A percentile compares a stretch with the other conserved stretches of the same genome.
phyloP scores from a whole-genome alignment of 1,284 basidiomycete genomes.

The Apiotrichum domesticum region DNA sequence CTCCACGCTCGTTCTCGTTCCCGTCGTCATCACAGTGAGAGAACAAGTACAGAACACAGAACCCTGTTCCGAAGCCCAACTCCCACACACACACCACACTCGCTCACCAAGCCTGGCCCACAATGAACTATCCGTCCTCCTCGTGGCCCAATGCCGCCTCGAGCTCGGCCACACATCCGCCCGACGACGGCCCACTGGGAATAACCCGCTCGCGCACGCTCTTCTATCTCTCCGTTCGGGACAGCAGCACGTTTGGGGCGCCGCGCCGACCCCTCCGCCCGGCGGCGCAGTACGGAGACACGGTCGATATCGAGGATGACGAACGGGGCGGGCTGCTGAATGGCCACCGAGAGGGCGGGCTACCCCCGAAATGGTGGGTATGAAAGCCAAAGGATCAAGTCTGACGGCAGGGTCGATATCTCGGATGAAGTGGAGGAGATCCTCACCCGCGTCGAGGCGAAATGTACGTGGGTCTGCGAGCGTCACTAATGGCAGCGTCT shows the following conservation, averaged over 20 bases:
- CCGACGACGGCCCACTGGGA: background rate
- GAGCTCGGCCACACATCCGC: background rate
- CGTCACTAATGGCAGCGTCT: slow-evolving; percentile 51
- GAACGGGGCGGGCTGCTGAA: slow-evolving; percentile 67
- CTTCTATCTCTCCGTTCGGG: slow-evolving; percentile 89
- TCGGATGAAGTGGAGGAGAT: slow-evolving; percentile 81
- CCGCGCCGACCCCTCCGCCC: slow-evolving; percentile 35
- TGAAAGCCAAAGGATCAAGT: background rate
- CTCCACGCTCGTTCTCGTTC: no score
- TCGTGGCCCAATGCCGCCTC: background rate
- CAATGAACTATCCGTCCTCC: no score
- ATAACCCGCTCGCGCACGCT: slow-evolving; percentile 80
- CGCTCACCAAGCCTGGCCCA: no score
- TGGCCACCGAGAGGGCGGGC: slow-evolving; percentile 47
- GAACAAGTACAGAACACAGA: no score
- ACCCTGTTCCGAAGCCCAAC: no score
- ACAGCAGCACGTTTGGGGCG: slow-evolving; percentile 57
- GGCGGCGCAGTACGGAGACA: slow-evolving; percentile 38
- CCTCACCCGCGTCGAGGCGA: slow-evolving; percentile 61
- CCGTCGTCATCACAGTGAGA: no score
- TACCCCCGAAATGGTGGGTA: slow-evolving; percentile 65
- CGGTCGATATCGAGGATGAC: slow-evolving; percentile 53
- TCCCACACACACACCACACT: no score
- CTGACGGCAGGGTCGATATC: slow-evolving; percentile 68
- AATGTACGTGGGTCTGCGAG: slow-evolving; percentile 58